These are phyloP conservation scores for Spathaspora girioi DNA, from an alignment of 805 yeast genomes.

Conservation along the genomic window DNA sequence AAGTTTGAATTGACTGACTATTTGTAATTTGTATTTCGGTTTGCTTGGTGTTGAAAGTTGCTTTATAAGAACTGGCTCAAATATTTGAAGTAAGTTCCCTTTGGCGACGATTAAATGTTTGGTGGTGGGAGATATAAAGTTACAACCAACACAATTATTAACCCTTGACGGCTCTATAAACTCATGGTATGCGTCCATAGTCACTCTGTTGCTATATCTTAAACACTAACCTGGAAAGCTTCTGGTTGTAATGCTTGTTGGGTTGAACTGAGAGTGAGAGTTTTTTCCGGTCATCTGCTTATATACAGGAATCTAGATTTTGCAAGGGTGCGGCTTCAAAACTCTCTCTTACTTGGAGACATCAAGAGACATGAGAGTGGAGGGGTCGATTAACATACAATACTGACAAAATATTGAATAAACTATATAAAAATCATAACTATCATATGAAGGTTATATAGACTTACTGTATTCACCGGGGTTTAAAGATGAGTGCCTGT, in stretches of 20 bases:
- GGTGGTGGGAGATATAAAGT: constrained; percentile 41
- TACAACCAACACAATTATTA: constrained; percentile 52
- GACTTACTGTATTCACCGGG: neutral
- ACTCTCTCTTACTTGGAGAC: neutral
- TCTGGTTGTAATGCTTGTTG: neutral
- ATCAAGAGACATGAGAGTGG: neutral
- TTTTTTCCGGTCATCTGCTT: neutral
- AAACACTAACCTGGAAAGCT: neutral
- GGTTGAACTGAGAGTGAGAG: neutral
- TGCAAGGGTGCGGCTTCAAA: neutral
- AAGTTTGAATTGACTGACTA: constrained; percentile 61
- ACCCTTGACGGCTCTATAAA: constrained; percentile 74
- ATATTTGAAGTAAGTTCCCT: constrained; percentile 66
- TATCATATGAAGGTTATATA: neutral
- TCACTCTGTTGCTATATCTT: neutral
- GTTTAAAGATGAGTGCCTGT: neutral
- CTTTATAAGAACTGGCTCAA: constrained; percentile 33
- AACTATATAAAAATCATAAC: neutral
- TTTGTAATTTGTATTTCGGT: constrained; percentile 24
- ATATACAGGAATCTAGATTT: neutral
- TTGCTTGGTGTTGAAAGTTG: constrained; percentile 12
- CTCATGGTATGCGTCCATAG: constrained; percentile 79
- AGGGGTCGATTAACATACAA: neutral
- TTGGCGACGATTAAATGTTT: constrained; percentile 66
- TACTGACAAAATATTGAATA: neutral